Conservation (phyloP, 352 stramenopile species). For the Globisporangium nagaii region DNA sequence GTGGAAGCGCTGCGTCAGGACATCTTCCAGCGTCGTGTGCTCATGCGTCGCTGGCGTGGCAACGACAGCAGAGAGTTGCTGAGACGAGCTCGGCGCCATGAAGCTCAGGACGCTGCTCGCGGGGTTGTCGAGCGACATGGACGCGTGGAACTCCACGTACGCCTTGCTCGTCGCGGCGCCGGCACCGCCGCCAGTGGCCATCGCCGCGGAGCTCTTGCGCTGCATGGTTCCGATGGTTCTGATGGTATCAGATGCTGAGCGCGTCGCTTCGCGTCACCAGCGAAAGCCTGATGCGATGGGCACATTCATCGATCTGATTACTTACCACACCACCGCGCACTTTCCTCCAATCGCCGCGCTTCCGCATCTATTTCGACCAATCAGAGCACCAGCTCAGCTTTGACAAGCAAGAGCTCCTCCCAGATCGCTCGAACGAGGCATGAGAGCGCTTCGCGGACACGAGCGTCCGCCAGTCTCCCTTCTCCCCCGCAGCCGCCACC, state of each 20-base stretch:
- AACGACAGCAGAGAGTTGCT: neutral
- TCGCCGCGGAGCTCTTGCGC: neutral
- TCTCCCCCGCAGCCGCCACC: neutral
- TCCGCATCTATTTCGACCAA: neutral
- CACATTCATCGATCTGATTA: constrained; percentile 6
- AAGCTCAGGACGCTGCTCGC: constrained; percentile 9
- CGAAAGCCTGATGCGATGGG: neutral
- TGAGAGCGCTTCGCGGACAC: neutral
- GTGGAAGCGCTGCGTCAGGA: constrained; percentile 16
- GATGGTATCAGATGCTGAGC: neutral
- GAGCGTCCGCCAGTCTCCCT: neutral
- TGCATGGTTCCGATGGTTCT: neutral
- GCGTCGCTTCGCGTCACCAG: constrained; percentile 1
- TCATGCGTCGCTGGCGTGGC: neutral
- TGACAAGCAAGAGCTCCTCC: no score
- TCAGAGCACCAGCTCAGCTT: neutral
- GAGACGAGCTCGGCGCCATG: constrained; percentile 15
- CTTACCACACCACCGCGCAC: neutral
- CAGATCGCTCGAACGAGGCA: no score
- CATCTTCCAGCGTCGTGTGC: constrained; percentile 12
- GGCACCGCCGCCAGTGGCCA: neutral
- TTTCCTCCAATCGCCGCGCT: neutral
- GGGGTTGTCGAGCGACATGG: constrained; percentile 58
- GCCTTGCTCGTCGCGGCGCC: neutral
- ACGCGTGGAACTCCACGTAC: constrained; percentile 57